Base-by-base conservation (phyloP, 768 basidiomycete species). In the Tricholoma sp. region DNA sequence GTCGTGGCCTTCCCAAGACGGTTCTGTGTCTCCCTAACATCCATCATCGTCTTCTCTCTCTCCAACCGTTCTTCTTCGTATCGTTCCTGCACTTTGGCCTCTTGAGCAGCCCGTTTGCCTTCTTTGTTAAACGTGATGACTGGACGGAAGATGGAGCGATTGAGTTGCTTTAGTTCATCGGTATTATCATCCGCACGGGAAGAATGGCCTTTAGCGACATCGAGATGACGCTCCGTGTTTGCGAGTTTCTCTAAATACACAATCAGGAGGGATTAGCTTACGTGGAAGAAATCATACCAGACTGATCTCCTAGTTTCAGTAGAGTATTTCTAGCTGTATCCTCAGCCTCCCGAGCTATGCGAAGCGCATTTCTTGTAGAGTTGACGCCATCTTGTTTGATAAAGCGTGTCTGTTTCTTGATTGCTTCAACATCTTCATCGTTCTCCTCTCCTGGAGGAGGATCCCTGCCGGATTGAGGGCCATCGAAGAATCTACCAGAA, bases 111-210 rank as follows among this genome's bases (percentile, higher is more conserved):
- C 50, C 94, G 90, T 72, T 98, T 98, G 15, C 79, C 80, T 36
- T 93, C 88, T 71, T 97, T 99, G 77, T 98, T 96, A 72, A 89
- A 96, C 0, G 88, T 86, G 62, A 97, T 86, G 55, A 84, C 93
- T 8, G 92, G 95, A 50, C 87, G 83, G 78, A 99, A 98, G 68
- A 99, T 98, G 37, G 92, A 94, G 33, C 86, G 83, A 71, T 98
- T 98, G 55, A 99, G 84, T 68, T 94, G 81, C 72, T 94, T 95
- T 54, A 99, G 84, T 70, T 98, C 95, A 59, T 86, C 87, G 4
- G 94, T 93, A 70, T 85, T 91, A 74, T 99, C 96, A 56, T 88
- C 88, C n/a, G 96, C 95, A 3, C 91, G 86, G 44, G 77, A 74
- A 32, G 91, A 88, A 71, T 95, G 87, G 12, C 88, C 88, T 71